These are phyloP conservation scores for Pisolithus albus DNA, from an alignment of 768 basidiomycete genomes.

Conservation along the genomic window DNA sequence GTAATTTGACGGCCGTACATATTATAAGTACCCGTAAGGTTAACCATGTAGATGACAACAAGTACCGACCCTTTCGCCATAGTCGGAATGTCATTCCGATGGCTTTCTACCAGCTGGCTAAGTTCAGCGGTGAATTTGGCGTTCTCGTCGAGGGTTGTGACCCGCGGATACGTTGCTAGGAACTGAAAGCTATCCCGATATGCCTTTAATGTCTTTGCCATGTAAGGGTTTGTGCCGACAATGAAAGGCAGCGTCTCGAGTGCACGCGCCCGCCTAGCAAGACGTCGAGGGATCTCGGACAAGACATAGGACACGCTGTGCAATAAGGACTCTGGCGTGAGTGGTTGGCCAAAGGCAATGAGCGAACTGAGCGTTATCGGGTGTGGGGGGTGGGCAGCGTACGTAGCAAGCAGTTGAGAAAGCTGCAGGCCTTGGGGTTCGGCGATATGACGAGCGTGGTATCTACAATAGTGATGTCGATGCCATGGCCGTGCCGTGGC, in stretches of 20 bases:
- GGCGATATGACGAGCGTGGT: slow-evolving; percentile 36
- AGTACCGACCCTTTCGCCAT: slow-evolving; percentile 75
- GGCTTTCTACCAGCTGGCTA: slow-evolving; percentile 64
- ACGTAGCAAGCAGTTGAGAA: slow-evolving; percentile 54
- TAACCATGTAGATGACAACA: background rate
- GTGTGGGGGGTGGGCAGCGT: slow-evolving; percentile 54
- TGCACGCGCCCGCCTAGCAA: slow-evolving; percentile 67
- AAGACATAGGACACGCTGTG: slow-evolving; percentile 69
- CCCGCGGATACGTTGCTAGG: slow-evolving; percentile 59
- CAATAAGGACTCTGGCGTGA: slow-evolving; percentile 63
- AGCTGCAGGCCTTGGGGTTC: slow-evolving; percentile 47
- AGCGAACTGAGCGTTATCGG: slow-evolving; percentile 68
- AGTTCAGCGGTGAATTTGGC: slow-evolving; percentile 58
- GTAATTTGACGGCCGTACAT: background rate
- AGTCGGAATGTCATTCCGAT: slow-evolving; percentile 84
- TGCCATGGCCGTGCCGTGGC: background rate
- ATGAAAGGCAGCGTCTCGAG: slow-evolving; percentile 79
- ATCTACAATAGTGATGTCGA: slow-evolving; percentile 7
- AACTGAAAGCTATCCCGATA: slow-evolving; percentile 66
- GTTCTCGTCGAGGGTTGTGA: slow-evolving; percentile 66
- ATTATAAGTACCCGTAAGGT: background rate
- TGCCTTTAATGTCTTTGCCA: slow-evolving; percentile 61
- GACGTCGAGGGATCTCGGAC: slow-evolving; percentile 68
- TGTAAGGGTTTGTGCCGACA: slow-evolving; percentile 83
- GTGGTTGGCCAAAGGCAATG: slow-evolving; percentile 68